Percentiles rank a stretch among this genome's conserved stretches.
Evolutionary conservation across 106 monocot genomes (phyloP).

Genomic region (Chionographis japonica): DNA sequence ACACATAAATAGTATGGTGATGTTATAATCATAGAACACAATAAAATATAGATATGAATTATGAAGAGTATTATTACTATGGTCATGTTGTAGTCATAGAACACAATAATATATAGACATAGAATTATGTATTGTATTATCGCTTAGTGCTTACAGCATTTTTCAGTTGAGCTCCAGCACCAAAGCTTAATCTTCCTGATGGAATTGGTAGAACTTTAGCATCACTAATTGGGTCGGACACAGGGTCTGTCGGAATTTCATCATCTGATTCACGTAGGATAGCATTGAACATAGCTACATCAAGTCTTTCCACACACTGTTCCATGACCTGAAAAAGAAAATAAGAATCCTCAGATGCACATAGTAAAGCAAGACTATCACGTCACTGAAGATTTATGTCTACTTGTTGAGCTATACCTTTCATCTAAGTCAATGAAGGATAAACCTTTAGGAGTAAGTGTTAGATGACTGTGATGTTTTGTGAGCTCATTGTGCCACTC

Average conservation of each 20-base stretch:
- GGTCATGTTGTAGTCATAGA: not conserved
- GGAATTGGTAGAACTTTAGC: slow-evolving; percentile 75
- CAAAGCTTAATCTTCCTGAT: slow-evolving; percentile 68
- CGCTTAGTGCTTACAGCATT: slow-evolving; percentile 68
- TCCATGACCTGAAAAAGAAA: slow-evolving; percentile 77
- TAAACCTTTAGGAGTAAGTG: too few species aligned
- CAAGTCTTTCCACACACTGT: slow-evolving; percentile 84
- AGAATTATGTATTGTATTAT: not conserved
- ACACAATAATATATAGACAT: not conserved
- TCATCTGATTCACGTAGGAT: slow-evolving; percentile 81
- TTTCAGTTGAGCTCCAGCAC: slow-evolving; percentile 88
- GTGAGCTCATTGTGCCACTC: too few species aligned
- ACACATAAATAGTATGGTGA: too few species aligned
- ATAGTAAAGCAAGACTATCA: too few species aligned
- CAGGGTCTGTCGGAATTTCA: slow-evolving; percentile 82
- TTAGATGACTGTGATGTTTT: too few species aligned
- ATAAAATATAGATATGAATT: too few species aligned
- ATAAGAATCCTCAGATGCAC: slow-evolving; percentile 3
- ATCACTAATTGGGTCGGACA: slow-evolving; percentile 88
- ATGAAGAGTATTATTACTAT: too few species aligned
- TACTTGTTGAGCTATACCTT: too few species aligned
- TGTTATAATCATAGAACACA: too few species aligned
- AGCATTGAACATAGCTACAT: slow-evolving; percentile 97
- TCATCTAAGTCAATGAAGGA: too few species aligned
- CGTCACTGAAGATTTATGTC: too few species aligned